Conservation (phyloP, 2,329 filamentous ascomycete genomes). For the Podosphaera fusca region DNA sequence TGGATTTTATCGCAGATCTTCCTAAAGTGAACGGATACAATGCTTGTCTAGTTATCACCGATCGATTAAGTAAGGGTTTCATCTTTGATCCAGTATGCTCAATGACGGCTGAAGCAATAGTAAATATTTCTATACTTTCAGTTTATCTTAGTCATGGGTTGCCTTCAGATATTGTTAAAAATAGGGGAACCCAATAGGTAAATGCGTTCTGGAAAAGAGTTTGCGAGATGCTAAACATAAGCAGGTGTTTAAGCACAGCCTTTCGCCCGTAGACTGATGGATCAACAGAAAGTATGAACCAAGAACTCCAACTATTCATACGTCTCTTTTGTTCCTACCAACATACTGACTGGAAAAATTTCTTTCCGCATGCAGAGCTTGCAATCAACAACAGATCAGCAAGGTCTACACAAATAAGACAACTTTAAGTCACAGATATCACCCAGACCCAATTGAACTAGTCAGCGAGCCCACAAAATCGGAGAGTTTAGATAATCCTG, state of each 20-base stretch:
- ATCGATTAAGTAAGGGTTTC: neutral
- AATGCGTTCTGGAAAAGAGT: neutral
- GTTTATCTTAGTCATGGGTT: neutral
- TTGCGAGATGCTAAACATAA: too few species aligned
- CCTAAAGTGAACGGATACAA: neutral
- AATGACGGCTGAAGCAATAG: neutral
- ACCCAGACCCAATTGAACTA: neutral
- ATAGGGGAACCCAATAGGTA: neutral
- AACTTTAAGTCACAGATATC: neutral
- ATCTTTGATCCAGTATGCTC: neutral
- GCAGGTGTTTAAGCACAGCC: too few species aligned
- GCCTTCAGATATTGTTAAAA: neutral
- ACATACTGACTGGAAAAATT: neutral
- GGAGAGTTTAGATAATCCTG: neutral
- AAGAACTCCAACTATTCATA: neutral
- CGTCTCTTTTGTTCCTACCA: neutral
- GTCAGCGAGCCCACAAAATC: neutral
- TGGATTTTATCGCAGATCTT: neutral
- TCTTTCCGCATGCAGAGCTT: neutral
- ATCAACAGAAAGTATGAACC: neutral
- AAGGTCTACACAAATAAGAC: neutral
- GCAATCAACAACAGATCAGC: neutral
- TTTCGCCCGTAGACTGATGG: too few species aligned
- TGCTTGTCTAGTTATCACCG: neutral
- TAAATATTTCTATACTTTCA: neutral